Evolutionary conservation across 1,284 basidiomycete species (phyloP), one percentile per base, ranked within the genome.

Genomic region (Rhodotorula sp.): DNA sequence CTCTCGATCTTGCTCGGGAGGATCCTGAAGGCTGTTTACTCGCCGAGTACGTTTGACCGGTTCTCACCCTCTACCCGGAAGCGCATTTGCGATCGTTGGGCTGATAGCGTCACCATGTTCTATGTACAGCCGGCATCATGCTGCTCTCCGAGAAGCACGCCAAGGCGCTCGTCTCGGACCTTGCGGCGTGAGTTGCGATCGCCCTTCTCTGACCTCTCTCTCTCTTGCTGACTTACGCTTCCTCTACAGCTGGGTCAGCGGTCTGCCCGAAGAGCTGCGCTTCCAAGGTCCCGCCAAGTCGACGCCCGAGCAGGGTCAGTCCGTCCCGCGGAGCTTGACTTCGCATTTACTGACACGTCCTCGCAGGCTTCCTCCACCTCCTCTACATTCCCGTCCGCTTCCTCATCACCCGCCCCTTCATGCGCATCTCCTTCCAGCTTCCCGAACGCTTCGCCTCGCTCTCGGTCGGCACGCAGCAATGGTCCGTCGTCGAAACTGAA

Each of bases 391-490:
- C 90, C 75, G 87, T 94, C 53, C 88, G 88, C 44, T 84, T 84
- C 75, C 79, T 84, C 52, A 81, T 77, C 59, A 73, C 72, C 26
- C 70, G 77, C 22, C 77, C 94, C 26, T 96, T 96, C 83, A 93
- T 95, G 90, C 87, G 93, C 64, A 91, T 95, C 79, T 91, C 90
- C 69, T 94, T 94, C 81, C 68, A 85, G 86, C 37, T 91, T 88
- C 79, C 92, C 91, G 22, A 85, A 86, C 18, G 92, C 92, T 79
- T 86, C 95, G 65, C 74, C 77, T 91, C 88, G 77, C 90, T 96
- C 77, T 85, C 85, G 37, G 83, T 95, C 71, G 91, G 89, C 4
- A 85, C 90, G 56, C 87, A 88, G 76, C 85, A 87, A 67, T 96
- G 92, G 92, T 86, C 84, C 48, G 82, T 83, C 58, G 84, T 96